A percentile compares a stretch with the other conserved stretches of the same genome.
Conservation (phyloP, 2,329 filamentous ascomycete species). For the Keithomyces neogunnii region DNA sequence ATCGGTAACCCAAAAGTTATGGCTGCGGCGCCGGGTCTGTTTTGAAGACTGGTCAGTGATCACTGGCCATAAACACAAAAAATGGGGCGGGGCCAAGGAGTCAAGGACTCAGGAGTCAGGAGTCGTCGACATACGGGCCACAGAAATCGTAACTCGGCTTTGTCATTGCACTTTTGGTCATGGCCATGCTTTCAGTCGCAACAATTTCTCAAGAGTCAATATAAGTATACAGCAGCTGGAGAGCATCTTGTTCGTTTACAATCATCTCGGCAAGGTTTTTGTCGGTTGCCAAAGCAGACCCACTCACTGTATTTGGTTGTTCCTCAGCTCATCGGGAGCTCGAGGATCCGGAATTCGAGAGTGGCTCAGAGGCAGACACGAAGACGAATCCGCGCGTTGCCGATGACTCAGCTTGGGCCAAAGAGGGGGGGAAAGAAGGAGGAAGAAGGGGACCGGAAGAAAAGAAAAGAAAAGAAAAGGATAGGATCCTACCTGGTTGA, state of each 20-base stretch:
- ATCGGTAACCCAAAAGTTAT: conserved; percentile 72
- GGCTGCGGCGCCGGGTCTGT: conserved; percentile 59
- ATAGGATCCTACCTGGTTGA: no score
- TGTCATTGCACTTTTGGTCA: neutral
- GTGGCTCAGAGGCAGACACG: neutral
- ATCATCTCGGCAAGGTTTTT: neutral
- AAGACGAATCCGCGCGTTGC: neutral
- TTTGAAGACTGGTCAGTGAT: neutral
- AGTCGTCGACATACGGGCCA: conserved; percentile 19
- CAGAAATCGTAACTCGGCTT: conserved; percentile 22
- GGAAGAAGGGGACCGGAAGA: no score
- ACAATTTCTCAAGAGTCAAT: no score
- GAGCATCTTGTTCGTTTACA: no score
- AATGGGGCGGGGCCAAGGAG: no score
- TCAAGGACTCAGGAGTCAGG: no score
- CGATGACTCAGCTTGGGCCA: no score
- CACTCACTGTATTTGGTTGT: neutral
- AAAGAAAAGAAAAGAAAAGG: no score
- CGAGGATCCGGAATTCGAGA: neutral
- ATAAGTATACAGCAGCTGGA: no score
- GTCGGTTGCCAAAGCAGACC: neutral
- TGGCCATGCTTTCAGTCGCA: neutral
- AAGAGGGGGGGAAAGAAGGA: no score
- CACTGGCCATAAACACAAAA: neutral
- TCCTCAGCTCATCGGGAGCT: neutral